phyloP scores from a whole-genome alignment of 176 grass and related monocot species.

The Melocanna baccifera region DNA sequence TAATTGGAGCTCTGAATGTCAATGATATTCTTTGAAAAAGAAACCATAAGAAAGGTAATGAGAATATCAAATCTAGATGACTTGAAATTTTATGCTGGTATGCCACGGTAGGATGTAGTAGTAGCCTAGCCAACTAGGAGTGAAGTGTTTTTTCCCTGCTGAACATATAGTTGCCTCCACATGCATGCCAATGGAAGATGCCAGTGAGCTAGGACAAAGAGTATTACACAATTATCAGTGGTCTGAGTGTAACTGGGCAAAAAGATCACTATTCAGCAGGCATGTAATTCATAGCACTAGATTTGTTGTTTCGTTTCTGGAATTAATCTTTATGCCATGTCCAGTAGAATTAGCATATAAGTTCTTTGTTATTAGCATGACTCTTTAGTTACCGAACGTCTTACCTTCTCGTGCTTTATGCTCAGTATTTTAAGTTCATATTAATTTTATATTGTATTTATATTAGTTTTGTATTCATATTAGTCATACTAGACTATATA shows the following conservation, averaged over 20 bases:
- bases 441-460: no score
- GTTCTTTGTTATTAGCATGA: no score
- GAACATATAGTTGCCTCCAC: not conserved
- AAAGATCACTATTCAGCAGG: no score
- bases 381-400: no score
- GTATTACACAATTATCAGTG: no score
- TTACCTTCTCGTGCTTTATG: no score
- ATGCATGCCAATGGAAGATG: not conserved
- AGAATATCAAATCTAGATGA: not conserved
- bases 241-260: no score
- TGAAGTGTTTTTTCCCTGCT: not conserved
- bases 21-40: not conserved
- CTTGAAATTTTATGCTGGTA: not conserved
- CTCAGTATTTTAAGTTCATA: no score
- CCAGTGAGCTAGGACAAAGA: not conserved
- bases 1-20: not conserved
- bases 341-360: not conserved
- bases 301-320: not conserved
- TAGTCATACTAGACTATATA: no score
- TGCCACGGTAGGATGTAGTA: not conserved
- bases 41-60: not conserved
- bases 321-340: not conserved
- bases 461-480: no score
- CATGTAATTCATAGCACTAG: no score
- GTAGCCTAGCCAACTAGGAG: not conserved